Base-by-base conservation (phyloP, 495 filamentous ascomycete species). In the Tuber magnatum region DNA sequence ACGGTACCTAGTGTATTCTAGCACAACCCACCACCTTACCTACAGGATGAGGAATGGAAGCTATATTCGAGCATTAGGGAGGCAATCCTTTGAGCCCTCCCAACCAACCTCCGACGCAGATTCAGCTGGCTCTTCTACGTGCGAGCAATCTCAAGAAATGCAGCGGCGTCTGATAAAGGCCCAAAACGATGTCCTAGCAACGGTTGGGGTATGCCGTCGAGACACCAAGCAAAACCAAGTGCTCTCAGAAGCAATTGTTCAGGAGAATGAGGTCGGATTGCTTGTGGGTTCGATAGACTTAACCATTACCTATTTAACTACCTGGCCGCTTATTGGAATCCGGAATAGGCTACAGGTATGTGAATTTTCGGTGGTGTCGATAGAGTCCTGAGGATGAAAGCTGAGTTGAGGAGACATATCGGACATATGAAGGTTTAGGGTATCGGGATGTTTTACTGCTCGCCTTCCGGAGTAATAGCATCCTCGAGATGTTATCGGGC, bases 101-200 rank as follows among this genome's bases (percentile, higher is more conserved):
- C 77, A 80, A 73, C 76, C 75, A 5, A 68, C 77, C 16, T 76
- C 77, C 51, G 70, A 48, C 65, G 32, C 51, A 24, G 75, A 80
- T 74, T 72, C 39, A n/a, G 73, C 73, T 16, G 42, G 74, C 32
- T 75, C 77, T 65, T 78, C 71, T 8, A 74, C 73, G 39, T 80
- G 77, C 8, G 75, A 82, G 40, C 81, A 72, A 70, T 77, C 81
- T 22, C 75, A 82, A 70, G 81, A 80, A 71, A 82, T 78, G 51
- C 81, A 82, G 68, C 76, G 75, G 18, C 71, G 76, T 24, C 42
- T 82, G 42, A 80, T 82, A 38, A 79, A 78, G 73, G 81, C 81
- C 38, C 81, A 82, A 73, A 82, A 82, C 48, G 81, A 82, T 75
- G 81, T 82, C 42, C 75, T 82, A 10, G 81, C 81, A 70, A 82